phyloP scores from a whole-genome alignment of 306 rosid species.

The Glycine soja region DNA sequence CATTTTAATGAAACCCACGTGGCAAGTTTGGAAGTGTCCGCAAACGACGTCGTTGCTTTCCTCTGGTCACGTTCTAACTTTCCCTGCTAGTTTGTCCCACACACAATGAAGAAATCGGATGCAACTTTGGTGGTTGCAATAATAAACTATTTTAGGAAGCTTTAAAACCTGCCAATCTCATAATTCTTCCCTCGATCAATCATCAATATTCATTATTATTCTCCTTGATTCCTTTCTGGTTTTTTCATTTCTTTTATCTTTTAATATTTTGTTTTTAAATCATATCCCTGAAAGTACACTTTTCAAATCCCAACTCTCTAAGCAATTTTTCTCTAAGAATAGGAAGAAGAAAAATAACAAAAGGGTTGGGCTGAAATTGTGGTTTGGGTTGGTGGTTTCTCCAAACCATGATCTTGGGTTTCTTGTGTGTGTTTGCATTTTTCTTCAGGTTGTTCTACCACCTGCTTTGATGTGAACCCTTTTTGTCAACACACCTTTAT shows the following conservation, averaged over 20 bases:
- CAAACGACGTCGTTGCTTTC: conserved; percentile 18
- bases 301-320: not conserved
- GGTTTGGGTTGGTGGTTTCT: conserved; percentile 7
- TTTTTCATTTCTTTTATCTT: not conserved
- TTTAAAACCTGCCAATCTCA: conserved; percentile 13
- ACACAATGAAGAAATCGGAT: conserved; percentile 3
- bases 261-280: not conserved
- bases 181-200: not conserved
- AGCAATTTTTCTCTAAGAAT: not conserved
- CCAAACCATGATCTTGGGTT: conserved; percentile 44
- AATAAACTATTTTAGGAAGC: not conserved
- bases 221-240: not conserved
- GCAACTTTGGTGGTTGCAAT: conserved; percentile 2
- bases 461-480: conserved; percentile 35
- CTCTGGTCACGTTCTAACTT: not conserved
- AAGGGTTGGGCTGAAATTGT: conserved; percentile 4
- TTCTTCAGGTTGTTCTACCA: conserved; percentile 45
- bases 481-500: no score
- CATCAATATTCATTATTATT: not conserved
- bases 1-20: no score
- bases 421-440: conserved; percentile 37
- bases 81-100: not conserved
- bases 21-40: not conserved
- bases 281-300: not conserved
- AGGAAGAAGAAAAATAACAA: not conserved